Percentiles rank a stretch among this genome's conserved stretches.
Conservation (phyloP, 371 early-diverging fungal species). For the Mucor sp. region DNA sequence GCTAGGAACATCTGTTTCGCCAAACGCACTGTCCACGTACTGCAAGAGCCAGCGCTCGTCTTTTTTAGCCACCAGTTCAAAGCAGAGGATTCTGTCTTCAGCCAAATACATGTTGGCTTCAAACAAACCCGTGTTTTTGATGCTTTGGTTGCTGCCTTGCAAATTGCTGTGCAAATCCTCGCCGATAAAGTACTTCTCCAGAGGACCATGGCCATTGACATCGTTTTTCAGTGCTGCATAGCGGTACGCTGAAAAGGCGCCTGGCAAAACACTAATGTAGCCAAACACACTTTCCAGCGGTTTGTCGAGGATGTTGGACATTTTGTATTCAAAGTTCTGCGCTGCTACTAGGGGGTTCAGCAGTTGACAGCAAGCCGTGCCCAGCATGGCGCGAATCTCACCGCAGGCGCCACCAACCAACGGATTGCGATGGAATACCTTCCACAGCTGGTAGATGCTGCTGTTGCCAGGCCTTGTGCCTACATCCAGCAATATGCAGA, state of each 20-base stretch:
- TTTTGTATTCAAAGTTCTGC: slow-evolving; percentile 83
- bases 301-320: slow-evolving; percentile 88
- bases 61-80: slow-evolving; percentile 80
- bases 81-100: slow-evolving; percentile 88
- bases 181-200: slow-evolving; percentile 80
- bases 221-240: slow-evolving; percentile 76
- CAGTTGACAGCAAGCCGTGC: slow-evolving; percentile 65
- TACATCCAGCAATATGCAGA: slow-evolving; percentile 81
- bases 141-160: slow-evolving; percentile 43
- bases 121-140: slow-evolving; percentile 51
- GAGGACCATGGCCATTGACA: slow-evolving; percentile 57
- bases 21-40: slow-evolving; percentile 68
- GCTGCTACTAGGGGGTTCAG: slow-evolving; percentile 84
- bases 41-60: slow-evolving; percentile 70
- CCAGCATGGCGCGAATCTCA: slow-evolving; percentile 80
- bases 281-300: slow-evolving; percentile 88
- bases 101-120: slow-evolving; percentile 80
- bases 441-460: slow-evolving; percentile 80
- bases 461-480: slow-evolving; percentile 79
- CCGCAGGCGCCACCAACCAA: slow-evolving; percentile 85
- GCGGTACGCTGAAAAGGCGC: slow-evolving; percentile 88
- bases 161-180: slow-evolving; percentile 50
- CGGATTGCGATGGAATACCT: slow-evolving; percentile 72
- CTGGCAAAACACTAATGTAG: slow-evolving; percentile 84
- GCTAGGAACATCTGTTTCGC: slow-evolving; percentile 87